Conservation (phyloP, 352 stramenopile species). For the Pythium brachiatum region DNA sequence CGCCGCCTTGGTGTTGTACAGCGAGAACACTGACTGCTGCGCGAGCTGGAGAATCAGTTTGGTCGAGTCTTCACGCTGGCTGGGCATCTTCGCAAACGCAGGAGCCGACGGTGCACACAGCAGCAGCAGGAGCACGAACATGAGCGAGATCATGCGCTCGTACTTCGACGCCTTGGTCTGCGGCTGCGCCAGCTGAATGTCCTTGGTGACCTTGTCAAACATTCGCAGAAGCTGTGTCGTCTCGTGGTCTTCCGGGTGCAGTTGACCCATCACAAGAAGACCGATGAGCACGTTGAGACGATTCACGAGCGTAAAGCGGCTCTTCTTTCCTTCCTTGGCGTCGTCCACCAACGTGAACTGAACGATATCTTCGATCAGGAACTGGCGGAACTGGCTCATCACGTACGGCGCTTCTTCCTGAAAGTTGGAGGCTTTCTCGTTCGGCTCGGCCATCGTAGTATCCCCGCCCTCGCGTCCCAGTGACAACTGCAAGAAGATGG, state of each 20-base stretch:
- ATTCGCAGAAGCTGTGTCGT: slow-evolving; percentile 42
- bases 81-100: slow-evolving; percentile 51
- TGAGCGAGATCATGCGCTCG: slow-evolving; percentile 43
- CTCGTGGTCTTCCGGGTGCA: slow-evolving; percentile 46
- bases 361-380: slow-evolving; percentile 19
- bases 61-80: slow-evolving; percentile 56
- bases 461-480: slow-evolving; percentile 11
- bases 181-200: slow-evolving; percentile 8
- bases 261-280: slow-evolving; percentile 43
- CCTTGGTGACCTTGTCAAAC: slow-evolving; percentile 41
- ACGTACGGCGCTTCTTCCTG: slow-evolving; percentile 22
- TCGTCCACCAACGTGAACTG: slow-evolving; percentile 5
- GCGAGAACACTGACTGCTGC: slow-evolving; percentile 51
- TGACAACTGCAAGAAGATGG: slow-evolving; percentile 18
- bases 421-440: slow-evolving; percentile 7
- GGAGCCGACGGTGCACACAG: slow-evolving; percentile 54
- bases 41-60: slow-evolving; percentile 50
- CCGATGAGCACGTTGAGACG: slow-evolving; percentile 47
- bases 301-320: slow-evolving; percentile 29
- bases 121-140: slow-evolving; percentile 54
- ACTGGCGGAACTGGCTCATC: slow-evolving; percentile 24
- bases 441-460: slow-evolving; percentile 1
- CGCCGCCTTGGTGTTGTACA: slow-evolving; percentile 48
- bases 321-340: neutral
- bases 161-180: slow-evolving; percentile 17